Percentiles rank a stretch among this genome's conserved stretches.
Evolutionary conservation across 2,329 filamentous ascomycete genomes (phyloP).

Genomic region (Balansia obtecta): DNA sequence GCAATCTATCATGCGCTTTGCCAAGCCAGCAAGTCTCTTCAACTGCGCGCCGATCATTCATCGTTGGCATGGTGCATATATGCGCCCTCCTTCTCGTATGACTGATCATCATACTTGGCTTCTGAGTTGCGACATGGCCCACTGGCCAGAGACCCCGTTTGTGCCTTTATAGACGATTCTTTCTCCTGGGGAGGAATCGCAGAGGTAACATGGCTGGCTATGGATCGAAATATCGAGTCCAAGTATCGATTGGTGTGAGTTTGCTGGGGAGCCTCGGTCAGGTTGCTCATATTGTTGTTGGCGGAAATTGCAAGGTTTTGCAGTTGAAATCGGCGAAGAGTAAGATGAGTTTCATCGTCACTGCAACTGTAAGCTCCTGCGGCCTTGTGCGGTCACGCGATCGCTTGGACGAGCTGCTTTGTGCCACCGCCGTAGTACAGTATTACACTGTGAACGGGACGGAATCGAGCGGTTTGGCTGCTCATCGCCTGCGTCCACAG

Average conservation of each 20-base stretch:
- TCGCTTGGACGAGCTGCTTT: no score
- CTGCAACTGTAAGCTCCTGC: neutral
- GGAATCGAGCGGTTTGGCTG: neutral
- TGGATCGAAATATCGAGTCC: conserved; percentile 4
- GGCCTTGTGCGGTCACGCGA: no score
- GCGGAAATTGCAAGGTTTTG: neutral
- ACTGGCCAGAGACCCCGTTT: conserved; percentile 18
- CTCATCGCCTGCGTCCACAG: neutral
- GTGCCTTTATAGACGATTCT: conserved; percentile 26
- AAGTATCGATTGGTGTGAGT: neutral
- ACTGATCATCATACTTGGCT: no score
- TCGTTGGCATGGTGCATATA: conserved; percentile 34
- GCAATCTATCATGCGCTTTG: conserved; percentile 41
- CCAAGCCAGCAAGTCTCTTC: conserved; percentile 43
- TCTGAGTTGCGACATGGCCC: conserved; percentile 36
- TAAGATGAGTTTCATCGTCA: neutral
- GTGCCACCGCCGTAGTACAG: no score
- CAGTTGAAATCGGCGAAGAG: neutral
- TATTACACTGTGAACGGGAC: neutral
- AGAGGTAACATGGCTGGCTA: conserved; percentile 7
- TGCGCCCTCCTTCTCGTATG: no score
- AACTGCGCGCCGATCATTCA: conserved; percentile 27
- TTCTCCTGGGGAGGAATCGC: conserved; percentile 8
- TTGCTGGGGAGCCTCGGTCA: neutral
- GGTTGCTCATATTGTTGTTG: neutral